Evolutionary conservation across 2,329 filamentous ascomycete species (phyloP).

Genomic region (Trichoderma cornu-damae): DNA sequence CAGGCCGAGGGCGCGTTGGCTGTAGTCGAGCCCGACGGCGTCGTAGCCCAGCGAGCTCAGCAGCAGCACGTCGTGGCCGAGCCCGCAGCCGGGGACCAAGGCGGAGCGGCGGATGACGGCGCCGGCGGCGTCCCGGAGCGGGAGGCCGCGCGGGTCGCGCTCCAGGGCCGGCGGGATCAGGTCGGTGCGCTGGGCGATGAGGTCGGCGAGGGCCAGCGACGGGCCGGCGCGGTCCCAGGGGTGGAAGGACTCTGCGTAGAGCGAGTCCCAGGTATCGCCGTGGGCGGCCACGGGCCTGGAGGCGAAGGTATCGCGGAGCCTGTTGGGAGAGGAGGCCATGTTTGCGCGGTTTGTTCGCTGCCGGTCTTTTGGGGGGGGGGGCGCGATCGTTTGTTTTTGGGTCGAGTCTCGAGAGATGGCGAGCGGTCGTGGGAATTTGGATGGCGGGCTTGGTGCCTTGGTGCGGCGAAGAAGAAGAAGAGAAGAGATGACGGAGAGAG

Average conservation of each 20-base stretch:
- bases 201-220: constrained; percentile 49
- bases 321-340: constrained; percentile 16
- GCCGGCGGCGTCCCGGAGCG: constrained; percentile 24
- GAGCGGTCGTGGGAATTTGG: not conserved
- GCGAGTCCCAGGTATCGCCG: constrained; percentile 41
- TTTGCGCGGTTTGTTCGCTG: too few relatives aligned
- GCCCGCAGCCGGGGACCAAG: constrained; percentile 76
- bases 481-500: too few relatives aligned
- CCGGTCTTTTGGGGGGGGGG: too few relatives aligned
- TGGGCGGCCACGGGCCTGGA: constrained; percentile 33
- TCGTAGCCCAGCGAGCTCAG: constrained; percentile 72
- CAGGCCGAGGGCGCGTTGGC: constrained; percentile 41
- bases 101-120: constrained; percentile 39
- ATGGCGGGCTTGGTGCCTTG: too few relatives aligned
- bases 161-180: constrained; percentile 38
- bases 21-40: constrained; percentile 67
- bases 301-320: constrained; percentile 35
- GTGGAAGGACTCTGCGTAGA: constrained; percentile 42
- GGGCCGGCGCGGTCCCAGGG: constrained; percentile 55
- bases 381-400: not conserved
- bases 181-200: constrained; percentile 43
- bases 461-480: too few relatives aligned
- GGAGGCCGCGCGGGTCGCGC: constrained; percentile 30
- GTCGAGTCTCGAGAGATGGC: not conserved
- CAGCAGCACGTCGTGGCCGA: constrained; percentile 74